Base-by-base conservation (phyloP, 495 filamentous ascomycete species). In the Tetracladium setigerum region DNA sequence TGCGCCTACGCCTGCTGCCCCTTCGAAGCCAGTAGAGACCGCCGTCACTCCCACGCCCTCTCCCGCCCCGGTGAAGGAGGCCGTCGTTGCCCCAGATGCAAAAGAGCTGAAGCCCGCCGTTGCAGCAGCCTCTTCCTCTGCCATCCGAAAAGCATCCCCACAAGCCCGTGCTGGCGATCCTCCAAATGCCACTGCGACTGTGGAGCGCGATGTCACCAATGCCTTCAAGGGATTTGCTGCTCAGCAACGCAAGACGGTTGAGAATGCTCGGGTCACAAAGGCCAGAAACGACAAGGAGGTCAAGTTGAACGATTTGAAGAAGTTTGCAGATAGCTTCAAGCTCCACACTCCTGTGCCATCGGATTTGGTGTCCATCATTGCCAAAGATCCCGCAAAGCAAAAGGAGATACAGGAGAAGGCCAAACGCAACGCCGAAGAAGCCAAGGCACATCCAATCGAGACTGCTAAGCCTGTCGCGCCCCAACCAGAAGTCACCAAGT, bases 281-380 rank as follows among this genome's bases (percentile, higher is more conserved):
- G 79, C 78, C 16, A 87, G 84, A 49, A 80, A 82, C 19, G 87
- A 96, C 54, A 92, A 94, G 59, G 85, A 86, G 49, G 75, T 89
- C 53, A 96, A 94, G 67, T 62, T 99, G 45, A 90, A 85, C 48
- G 92, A 99, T 59, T 67, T 99, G 47, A 90, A 89, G 76, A 95
- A 89, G 53, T 99, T 99, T 58, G 87, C 94, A 0, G 71, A 83
- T 57, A 92, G 74, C 63, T 99, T 99, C 72, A 96, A 95, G 64
- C 77, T 99, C 1, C 77, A 81, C 10, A 95, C 89, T 1, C 88
- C 88, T 9, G 89, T 99, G 8, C 92, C 92, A 6, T 80, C 79
- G 50, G 92, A 99, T 64, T 66, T 99, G 38, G 86, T 99, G 17
- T 81, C 86, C 2, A 99, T 99, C 52, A 82, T 99, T 36, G 90